A percentile compares a stretch with the other conserved stretches of the same genome.
Evolutionary conservation across 2,329 filamentous ascomycete species (phyloP).

Genomic region (Aspergillus felis): DNA sequence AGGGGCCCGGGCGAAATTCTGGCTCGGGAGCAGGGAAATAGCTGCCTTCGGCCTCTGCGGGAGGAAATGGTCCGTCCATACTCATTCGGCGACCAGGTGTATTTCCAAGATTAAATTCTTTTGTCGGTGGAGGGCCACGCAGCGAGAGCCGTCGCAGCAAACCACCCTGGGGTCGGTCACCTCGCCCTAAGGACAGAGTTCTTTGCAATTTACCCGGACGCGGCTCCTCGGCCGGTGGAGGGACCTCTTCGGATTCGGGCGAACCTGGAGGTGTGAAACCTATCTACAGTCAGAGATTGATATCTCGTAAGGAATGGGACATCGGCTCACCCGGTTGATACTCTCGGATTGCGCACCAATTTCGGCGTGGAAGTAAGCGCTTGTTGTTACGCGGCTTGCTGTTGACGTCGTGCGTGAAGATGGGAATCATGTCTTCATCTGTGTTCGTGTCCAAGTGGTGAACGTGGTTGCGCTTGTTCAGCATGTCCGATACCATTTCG

Average conservation of each 20-base stretch:
- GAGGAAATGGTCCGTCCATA: constrained; percentile 29
- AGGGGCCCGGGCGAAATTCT: constrained; percentile 40
- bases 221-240: constrained; percentile 27
- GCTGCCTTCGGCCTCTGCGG: constrained; percentile 28
- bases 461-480: constrained; percentile 86
- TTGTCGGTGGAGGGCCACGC: constrained; percentile 40
- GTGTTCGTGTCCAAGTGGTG: constrained; percentile 67
- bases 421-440: constrained; percentile 91
- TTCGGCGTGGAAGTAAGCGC: constrained; percentile 78
- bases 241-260: constrained; percentile 48
- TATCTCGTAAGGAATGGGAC: neutral
- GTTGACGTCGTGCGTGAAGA: constrained; percentile 86
- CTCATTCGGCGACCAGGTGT: constrained; percentile 30
- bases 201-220: constrained; percentile 47
- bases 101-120: constrained; percentile 31
- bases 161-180: constrained; percentile 42
- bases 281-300: constrained; percentile 43
- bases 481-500: constrained; percentile 79
- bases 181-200: constrained; percentile 59
- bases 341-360: constrained; percentile 90
- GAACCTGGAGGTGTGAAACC: constrained; percentile 69
- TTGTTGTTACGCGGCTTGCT: constrained; percentile 89
- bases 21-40: constrained; percentile 26
- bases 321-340: constrained; percentile 65
- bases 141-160: constrained; percentile 46